Evolutionary conservation across 345 rosid genomes (phyloP).

Genomic region (Trapa incisa): DNA sequence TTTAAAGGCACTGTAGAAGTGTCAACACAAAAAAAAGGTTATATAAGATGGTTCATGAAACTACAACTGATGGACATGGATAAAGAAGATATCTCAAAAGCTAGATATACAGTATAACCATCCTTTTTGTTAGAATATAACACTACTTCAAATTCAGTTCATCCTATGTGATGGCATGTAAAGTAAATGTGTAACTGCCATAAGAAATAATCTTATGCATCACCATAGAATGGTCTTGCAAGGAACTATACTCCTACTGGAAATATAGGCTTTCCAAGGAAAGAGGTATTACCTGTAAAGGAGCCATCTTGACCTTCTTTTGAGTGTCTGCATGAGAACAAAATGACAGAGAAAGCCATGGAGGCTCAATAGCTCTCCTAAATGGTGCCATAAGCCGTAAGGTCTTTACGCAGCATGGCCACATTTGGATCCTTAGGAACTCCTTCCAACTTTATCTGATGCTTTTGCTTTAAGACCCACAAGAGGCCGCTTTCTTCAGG

Average conservation of each 20-base stretch:
- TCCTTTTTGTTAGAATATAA: neutral
- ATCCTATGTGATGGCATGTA: neutral
- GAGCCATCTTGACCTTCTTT: conserved; percentile 36
- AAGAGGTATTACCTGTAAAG: conserved; percentile 35
- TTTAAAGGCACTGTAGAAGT: neutral
- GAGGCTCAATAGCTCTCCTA: conserved; percentile 18
- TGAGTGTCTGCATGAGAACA: conserved; percentile 24
- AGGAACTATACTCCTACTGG: neutral
- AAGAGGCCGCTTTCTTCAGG: neutral
- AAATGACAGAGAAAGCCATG: conserved; percentile 24
- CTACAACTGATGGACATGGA: neutral
- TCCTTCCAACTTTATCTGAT: neutral
- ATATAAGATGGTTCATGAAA: neutral
- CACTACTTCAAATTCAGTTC: neutral
- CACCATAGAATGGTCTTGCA: neutral
- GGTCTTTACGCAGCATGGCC: conserved; percentile 18
- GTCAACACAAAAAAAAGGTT: neutral
- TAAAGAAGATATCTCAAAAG: neutral
- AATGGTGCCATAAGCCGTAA: conserved; percentile 16
- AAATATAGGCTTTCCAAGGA: neutral
- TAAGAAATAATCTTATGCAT: neutral
- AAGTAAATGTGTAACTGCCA: neutral
- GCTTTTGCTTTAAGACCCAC: neutral
- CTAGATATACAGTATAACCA: neutral
- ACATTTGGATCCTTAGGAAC: conserved; percentile 20